Percentiles rank a stretch among this genome's conserved stretches.
Evolutionary conservation across 169 alveolate species (phyloP).

Genomic region (Plasmodium ovale): DNA sequence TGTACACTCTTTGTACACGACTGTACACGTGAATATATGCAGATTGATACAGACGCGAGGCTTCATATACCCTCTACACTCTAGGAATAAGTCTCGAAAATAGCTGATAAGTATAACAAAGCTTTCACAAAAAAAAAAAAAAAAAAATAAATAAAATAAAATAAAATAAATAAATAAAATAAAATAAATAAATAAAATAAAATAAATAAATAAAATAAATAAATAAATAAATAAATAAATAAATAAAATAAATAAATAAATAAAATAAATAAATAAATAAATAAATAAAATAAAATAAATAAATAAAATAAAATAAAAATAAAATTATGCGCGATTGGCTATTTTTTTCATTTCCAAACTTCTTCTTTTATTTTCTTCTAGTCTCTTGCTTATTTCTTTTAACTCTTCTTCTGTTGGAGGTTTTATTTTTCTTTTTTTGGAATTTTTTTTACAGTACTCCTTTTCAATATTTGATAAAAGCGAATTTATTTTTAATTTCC

Average conservation of each 20-base stretch:
- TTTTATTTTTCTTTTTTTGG: slow-evolving; percentile 34
- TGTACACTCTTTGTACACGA: too few species aligned
- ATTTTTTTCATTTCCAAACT: slow-evolving; percentile 17
- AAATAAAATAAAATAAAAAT: too few species aligned
- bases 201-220: too few species aligned
- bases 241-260: too few species aligned
- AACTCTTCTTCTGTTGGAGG: slow-evolving; percentile 70
- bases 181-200: too few species aligned
- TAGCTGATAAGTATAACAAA: neutral
- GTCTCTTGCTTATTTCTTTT: slow-evolving; percentile 27
- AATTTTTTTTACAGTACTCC: slow-evolving; percentile 24
- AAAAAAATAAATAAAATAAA: neutral
- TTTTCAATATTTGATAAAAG: slow-evolving; percentile 37
- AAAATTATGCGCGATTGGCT: too few species aligned
- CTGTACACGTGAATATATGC: too few species aligned
- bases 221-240: too few species aligned
- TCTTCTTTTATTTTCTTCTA: slow-evolving; percentile 49
- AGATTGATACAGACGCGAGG: too few species aligned
- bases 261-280: too few species aligned
- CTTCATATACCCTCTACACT: neutral
- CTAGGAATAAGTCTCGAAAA: neutral
- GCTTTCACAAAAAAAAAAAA: slow-evolving; percentile 26
- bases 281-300: too few species aligned
- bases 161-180: too few species aligned
- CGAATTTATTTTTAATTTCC: slow-evolving; percentile 20